A percentile compares a stretch with the other conserved stretches of the same genome.
phyloP scores from a whole-genome alignment of 495 filamentous ascomycete genomes.

The Neurospora sublineolata region DNA sequence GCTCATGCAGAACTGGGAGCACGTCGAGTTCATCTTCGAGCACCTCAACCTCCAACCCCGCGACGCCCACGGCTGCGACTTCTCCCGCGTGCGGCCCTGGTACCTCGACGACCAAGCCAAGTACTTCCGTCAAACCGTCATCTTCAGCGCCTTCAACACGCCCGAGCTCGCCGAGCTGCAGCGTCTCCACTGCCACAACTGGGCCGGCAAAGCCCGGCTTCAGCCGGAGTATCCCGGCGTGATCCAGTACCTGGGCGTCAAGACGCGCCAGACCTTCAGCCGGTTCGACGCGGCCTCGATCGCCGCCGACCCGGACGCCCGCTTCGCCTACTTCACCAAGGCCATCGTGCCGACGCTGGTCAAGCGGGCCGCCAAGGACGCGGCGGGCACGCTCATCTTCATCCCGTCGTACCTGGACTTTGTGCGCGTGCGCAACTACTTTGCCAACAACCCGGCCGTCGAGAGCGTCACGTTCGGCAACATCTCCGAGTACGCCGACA shows the following conservation, averaged over 20 bases:
- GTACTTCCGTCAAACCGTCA: slow-evolving; percentile 71
- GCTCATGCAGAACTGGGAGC: slow-evolving; percentile 97
- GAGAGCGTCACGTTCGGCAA: slow-evolving; percentile 65
- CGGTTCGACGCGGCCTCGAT: slow-evolving; percentile 65
- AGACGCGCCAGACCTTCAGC: slow-evolving; percentile 76
- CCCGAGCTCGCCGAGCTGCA: slow-evolving; percentile 78
- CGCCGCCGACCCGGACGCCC: slow-evolving; percentile 65
- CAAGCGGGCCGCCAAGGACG: slow-evolving; percentile 42
- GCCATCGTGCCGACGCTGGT: slow-evolving; percentile 63
- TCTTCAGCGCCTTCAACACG: slow-evolving; percentile 72
- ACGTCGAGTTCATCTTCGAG: slow-evolving; percentile 78
- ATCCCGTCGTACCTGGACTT: slow-evolving; percentile 91
- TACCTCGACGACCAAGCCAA: slow-evolving; percentile 79
- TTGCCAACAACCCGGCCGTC: slow-evolving; percentile 59
- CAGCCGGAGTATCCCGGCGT: slow-evolving; percentile 54
- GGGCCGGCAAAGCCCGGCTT: slow-evolving; percentile 62
- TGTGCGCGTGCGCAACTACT: slow-evolving; percentile 81
- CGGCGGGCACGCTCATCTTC: slow-evolving; percentile 63
- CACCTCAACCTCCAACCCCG: slow-evolving; percentile 86
- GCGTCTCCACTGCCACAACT: slow-evolving; percentile 65
- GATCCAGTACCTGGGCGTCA: slow-evolving; percentile 53
- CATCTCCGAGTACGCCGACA: slow-evolving; percentile 76
- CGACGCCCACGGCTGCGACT: slow-evolving; percentile 88
- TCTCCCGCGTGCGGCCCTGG: slow-evolving; percentile 80
- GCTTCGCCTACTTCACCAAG: slow-evolving; percentile 85